Conservation (phyloP, 1,284 basidiomycete genomes). For the Takashimella koratensis region DNA sequence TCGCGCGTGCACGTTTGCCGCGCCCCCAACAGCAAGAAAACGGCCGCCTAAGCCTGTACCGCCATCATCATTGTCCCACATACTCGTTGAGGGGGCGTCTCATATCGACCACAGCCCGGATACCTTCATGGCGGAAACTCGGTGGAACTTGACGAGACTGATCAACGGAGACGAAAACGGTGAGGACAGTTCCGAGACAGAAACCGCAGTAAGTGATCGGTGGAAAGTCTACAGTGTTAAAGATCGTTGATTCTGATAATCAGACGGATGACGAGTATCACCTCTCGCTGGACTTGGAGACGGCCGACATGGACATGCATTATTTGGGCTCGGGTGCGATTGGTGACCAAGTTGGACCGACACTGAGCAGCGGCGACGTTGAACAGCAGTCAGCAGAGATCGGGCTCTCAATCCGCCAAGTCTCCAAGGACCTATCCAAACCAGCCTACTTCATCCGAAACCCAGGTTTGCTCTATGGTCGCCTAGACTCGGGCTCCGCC, state of each 20-base stretch:
- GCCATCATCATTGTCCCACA: too few relatives aligned
- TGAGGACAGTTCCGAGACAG: background rate
- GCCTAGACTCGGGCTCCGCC: slow-evolving; percentile 16
- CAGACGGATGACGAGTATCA: slow-evolving; percentile 2
- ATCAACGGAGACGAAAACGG: background rate
- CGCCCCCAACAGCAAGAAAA: slow-evolving; percentile 25
- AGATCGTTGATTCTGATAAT: background rate
- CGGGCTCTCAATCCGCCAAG: slow-evolving; percentile 29
- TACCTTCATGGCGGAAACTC: background rate
- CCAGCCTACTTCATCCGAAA: slow-evolving; percentile 40
- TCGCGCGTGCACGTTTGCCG: slow-evolving; percentile 26
- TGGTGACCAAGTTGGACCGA: slow-evolving; percentile 4
- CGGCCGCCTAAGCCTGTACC: slow-evolving; percentile 6
- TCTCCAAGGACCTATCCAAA: slow-evolving; percentile 24
- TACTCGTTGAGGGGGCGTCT: too few relatives aligned
- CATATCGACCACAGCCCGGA: background rate
- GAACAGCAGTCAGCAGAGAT: slow-evolving; percentile 6
- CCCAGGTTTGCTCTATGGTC: slow-evolving; percentile 33
- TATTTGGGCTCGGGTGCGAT: slow-evolving; percentile 30
- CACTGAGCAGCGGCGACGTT: slow-evolving; percentile 1
- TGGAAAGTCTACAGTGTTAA: background rate
- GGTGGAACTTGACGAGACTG: background rate
- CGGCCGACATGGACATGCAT: slow-evolving; percentile 23
- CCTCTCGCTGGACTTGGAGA: slow-evolving; percentile 19
- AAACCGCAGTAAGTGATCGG: background rate